Evolutionary conservation across 805 yeast species (phyloP).

Genomic region (Wickerhamomyces xylosicus): DNA sequence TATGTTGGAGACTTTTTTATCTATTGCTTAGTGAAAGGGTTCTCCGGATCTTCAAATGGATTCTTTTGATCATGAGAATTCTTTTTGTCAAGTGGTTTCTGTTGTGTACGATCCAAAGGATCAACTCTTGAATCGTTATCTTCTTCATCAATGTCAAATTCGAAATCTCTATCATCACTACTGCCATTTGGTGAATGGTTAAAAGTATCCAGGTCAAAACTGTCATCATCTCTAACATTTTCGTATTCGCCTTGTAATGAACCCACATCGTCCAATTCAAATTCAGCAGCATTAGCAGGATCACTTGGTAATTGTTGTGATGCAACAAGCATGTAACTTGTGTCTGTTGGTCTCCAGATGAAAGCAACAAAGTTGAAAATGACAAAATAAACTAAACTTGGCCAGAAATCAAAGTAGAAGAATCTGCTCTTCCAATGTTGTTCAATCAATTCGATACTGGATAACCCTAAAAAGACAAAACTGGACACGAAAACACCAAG

Average conservation of each 20-base stretch:
- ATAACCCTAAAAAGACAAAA: slow-evolving; percentile 62
- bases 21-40: too few species aligned
- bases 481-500: slow-evolving; percentile 64
- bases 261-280: slow-evolving; percentile 48
- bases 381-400: slow-evolving; percentile 74
- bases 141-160: neutral
- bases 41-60: too few species aligned
- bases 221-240: slow-evolving; percentile 18
- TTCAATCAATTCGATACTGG: slow-evolving; percentile 68
- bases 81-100: too few species aligned
- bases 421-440: slow-evolving; percentile 88
- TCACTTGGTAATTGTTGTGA: slow-evolving; percentile 87
- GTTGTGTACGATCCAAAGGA: too few species aligned
- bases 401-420: slow-evolving; percentile 90
- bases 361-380: slow-evolving; percentile 79
- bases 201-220: slow-evolving; percentile 15
- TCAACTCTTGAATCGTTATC: neutral
- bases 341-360: slow-evolving; percentile 96
- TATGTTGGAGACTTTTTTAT: too few species aligned
- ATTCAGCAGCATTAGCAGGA: slow-evolving; percentile 58
- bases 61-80: too few species aligned
- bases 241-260: slow-evolving; percentile 24
- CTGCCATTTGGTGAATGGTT: slow-evolving; percentile 10
- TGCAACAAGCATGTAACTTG: slow-evolving; percentile 89
- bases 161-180: neutral